Evolutionary conservation across 225 moss, liverwort and hornwort species (phyloP).

Genomic region (Lunularia cruciata): DNA sequence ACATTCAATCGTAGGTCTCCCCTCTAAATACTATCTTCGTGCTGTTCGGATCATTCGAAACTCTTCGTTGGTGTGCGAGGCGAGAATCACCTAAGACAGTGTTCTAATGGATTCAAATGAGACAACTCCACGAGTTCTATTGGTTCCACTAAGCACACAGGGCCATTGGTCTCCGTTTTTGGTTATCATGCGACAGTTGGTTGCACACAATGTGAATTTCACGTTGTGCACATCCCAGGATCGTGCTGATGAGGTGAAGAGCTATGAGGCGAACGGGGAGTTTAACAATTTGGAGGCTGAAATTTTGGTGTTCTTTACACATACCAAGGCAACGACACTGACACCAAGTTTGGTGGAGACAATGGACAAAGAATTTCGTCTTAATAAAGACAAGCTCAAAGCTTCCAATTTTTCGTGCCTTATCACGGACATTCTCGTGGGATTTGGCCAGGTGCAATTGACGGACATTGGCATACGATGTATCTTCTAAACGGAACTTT

Average conservation of each 20-base stretch:
- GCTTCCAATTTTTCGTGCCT: no score
- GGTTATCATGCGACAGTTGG: constrained; percentile 5
- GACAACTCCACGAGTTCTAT: background rate
- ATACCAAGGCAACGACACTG: background rate
- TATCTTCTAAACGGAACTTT: no score
- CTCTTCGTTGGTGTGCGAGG: no score
- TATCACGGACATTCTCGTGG: no score
- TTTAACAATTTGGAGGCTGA: background rate
- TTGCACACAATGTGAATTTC: background rate
- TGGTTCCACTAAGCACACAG: background rate
- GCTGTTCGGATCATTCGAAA: no score
- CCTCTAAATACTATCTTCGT: no score
- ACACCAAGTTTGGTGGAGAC: background rate
- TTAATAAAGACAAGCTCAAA: no score
- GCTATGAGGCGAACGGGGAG: background rate
- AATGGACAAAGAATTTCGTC: background rate
- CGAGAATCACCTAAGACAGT: no score
- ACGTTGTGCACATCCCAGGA: background rate
- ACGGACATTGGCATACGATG: no score
- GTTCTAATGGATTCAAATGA: no score
- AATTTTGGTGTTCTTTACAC: background rate
- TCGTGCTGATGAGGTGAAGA: background rate
- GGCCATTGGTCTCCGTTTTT: constrained; percentile 15
- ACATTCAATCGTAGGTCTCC: no score
- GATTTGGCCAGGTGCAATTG: no score